Evolutionary conservation across 2,329 filamentous ascomycete genomes (phyloP).

Genomic region (Epichloe sp.): DNA sequence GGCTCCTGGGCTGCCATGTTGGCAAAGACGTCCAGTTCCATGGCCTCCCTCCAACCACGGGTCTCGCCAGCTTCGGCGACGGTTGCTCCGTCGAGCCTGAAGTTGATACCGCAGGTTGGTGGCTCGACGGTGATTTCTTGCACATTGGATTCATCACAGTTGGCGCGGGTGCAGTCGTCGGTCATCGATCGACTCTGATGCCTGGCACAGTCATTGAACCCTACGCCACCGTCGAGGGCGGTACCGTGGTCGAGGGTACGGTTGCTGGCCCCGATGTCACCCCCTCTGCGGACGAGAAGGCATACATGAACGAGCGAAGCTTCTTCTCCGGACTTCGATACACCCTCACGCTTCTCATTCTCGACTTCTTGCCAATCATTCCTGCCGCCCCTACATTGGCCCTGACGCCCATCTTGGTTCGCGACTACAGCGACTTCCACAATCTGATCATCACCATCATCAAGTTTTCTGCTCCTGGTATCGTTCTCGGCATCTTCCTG

Average conservation of each 20-base stretch:
- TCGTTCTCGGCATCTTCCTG: constrained; percentile 5
- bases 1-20: constrained; percentile 10
- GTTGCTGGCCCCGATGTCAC: constrained; percentile 3
- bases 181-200: constrained; percentile 10
- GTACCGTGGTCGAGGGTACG: constrained; percentile 7
- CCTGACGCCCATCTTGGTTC: constrained; percentile 6
- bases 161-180: constrained; percentile 9
- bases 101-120: constrained; percentile 11
- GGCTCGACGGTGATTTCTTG: constrained; percentile 12
- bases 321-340: constrained; percentile 6
- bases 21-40: constrained; percentile 11
- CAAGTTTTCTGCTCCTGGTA: constrained; percentile 5
- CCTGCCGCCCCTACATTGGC: constrained; percentile 4
- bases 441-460: constrained; percentile 4
- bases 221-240: constrained; percentile 7
- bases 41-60: constrained; percentile 7
- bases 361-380: constrained; percentile 9
- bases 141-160: constrained; percentile 9
- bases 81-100: constrained; percentile 11
- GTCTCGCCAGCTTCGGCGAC: constrained; percentile 10
- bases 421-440: constrained; percentile 7
- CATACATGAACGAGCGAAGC: neutral
- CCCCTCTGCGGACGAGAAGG: constrained; percentile 1
- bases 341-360: constrained; percentile 4
- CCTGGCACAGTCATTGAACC: constrained; percentile 8